A percentile compares a stretch with the other conserved stretches of the same genome.
Conservation (phyloP, 2,329 filamentous ascomycete species). For the Cordyceps fumosorosea region DNA sequence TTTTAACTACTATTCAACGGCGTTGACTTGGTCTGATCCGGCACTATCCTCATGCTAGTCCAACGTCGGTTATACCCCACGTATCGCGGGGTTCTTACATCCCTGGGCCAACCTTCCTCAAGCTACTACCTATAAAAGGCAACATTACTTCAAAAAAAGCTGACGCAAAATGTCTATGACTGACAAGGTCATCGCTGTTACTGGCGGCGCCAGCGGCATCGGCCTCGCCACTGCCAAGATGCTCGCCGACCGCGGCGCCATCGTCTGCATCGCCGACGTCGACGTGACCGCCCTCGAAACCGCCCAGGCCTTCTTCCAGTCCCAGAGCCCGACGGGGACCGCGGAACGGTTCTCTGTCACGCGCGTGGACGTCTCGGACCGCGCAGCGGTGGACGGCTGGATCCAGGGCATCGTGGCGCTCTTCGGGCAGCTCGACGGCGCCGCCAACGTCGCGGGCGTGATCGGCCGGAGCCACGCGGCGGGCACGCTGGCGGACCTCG, state of each 20-base stretch:
- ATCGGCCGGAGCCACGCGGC: conserved; percentile 38
- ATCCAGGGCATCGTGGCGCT: conserved; percentile 38
- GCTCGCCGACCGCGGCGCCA: conserved; percentile 30
- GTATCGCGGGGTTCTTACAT: neutral
- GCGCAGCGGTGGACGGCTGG: conserved; percentile 44
- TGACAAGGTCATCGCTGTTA: conserved; percentile 34
- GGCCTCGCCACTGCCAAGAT: conserved; percentile 34
- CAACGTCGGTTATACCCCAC: neutral
- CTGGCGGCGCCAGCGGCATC: conserved; percentile 38
- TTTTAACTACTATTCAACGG: no score
- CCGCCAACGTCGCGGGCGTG: conserved; percentile 49
- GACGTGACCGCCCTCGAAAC: conserved; percentile 23
- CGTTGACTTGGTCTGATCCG: neutral
- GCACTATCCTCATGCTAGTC: neutral
- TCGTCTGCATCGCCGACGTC: conserved; percentile 34
- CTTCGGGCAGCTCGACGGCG: conserved; percentile 47
- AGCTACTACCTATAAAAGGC: neutral
- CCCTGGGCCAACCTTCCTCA: neutral
- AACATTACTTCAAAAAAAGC: neutral
- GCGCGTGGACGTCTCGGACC: conserved; percentile 43
- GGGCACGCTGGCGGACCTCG: conserved; percentile 34
- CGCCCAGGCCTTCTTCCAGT: conserved; percentile 26
- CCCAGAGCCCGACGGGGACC: conserved; percentile 14
- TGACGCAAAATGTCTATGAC: conserved; percentile 21
- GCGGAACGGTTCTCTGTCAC: conserved; percentile 25